Conservation (phyloP, 257 asterid genomes). For the Nicotiana tomentosiformis region DNA sequence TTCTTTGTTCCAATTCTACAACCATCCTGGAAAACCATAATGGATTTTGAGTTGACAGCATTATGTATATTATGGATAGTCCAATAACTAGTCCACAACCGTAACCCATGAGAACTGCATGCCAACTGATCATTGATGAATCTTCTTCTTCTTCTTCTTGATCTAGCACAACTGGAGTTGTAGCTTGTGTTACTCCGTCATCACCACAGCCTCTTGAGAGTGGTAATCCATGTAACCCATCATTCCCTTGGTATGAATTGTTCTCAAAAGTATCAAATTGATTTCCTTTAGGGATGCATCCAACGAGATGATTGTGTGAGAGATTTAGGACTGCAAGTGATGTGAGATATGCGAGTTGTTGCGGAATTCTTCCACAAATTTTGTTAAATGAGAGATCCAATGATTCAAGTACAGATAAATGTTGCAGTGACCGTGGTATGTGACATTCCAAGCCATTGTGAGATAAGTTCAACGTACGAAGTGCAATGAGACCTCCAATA, state of each 20-base stretch:
- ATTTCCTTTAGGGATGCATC: neutral
- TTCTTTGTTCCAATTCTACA: neutral
- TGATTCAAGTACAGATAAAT: neutral
- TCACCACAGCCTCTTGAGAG: neutral
- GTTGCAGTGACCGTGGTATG: neutral
- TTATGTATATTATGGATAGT: neutral
- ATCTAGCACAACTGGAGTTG: neutral
- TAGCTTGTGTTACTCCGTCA: neutral
- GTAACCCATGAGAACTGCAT: neutral
- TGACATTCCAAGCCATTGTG: neutral
- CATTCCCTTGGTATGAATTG: slow-evolving; percentile 5
- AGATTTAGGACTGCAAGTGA: neutral
- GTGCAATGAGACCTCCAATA: neutral
- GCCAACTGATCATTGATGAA: neutral
- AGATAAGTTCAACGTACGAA: neutral
- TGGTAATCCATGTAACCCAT: neutral
- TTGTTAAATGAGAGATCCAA: slow-evolving; percentile 4
- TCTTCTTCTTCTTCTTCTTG: neutral
- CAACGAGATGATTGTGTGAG: slow-evolving; percentile 3
- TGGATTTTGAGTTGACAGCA: neutral
- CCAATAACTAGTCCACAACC: neutral
- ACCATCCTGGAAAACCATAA: neutral
- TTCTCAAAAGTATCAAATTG: slow-evolving; percentile 7
- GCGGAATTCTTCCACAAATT: neutral
- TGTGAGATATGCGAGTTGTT: neutral